Evolutionary conservation across 2,329 filamentous ascomycete species (phyloP), one percentile per base, ranked within the genome.

Genomic region (Arachnopeziza araneosa): DNA sequence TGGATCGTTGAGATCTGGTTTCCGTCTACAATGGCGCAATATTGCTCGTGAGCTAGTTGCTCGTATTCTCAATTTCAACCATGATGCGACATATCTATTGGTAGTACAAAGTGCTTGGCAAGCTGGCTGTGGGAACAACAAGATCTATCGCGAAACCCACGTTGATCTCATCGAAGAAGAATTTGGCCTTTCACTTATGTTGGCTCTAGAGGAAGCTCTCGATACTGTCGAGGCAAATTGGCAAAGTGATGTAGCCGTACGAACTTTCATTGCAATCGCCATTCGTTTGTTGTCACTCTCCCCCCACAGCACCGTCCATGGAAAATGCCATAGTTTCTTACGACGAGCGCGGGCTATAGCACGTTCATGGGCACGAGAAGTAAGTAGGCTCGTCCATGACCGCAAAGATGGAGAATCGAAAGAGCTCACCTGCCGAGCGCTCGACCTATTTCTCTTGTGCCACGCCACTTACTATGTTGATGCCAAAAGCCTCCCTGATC

Each of bases 11-110:
- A 76, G 79, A 0, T 67, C 79, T 1, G 83, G 83, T 0, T 60
- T 75, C 21, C 66, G 70, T 0, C 70, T 85, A 9, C 80, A 83
- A 55, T 87, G 83, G 80, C 66, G 74, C 9, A 87, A 85, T 57
- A 78, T 88, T 2, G 67, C 84, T 0, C 66, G 75, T 0, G 79
- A 86, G 64, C 69, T 88, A 2, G 69, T 72, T 0, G 71, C 74
- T 1, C 77, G 79, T 0, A 73, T 73, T 1, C 56, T 88, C 0
- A 78, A 83, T 52, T 79, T 84, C 44, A 79, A 78, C 12, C 79
- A 79, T 50, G 60, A 72, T 0, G 79, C 83, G 50, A 80, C 80
- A 0, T 71, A 71, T 6, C 63, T 78, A 1, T 66, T 85, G 0
- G 56, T 86, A 0, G 66, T 77, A 1, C 84, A 88, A 62, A 72